These are phyloP conservation scores for Globisporangium emineosum DNA, from an alignment of 352 stramenopile genomes.

Conservation along the genomic window DNA sequence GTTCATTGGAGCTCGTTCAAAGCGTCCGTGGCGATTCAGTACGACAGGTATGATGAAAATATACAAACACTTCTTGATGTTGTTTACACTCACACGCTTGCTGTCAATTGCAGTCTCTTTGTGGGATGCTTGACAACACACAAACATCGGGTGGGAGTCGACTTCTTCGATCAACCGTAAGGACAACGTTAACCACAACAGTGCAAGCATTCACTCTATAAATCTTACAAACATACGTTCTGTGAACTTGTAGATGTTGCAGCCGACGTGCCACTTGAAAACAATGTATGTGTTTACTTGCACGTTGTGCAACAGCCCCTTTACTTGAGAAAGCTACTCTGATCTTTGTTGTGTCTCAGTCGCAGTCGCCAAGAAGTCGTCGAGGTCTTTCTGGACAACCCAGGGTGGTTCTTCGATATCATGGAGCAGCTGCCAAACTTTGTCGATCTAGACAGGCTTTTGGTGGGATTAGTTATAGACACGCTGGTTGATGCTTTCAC, in stretches of 20 bases:
- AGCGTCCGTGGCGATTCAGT: conserved; percentile 47
- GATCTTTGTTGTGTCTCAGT: conserved; percentile 23
- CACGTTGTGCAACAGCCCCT: neutral
- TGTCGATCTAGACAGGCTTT: conserved; percentile 64
- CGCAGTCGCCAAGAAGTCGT: conserved; percentile 71
- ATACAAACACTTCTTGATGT: neutral
- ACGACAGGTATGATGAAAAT: conserved; percentile 36
- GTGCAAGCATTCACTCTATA: neutral
- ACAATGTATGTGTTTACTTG: conserved; percentile 53
- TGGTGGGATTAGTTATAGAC: conserved; percentile 31
- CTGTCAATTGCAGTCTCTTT: conserved; percentile 49
- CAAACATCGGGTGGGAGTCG: conserved; percentile 75
- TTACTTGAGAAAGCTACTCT: neutral
- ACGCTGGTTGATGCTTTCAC: neutral
- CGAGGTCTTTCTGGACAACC: conserved; percentile 71
- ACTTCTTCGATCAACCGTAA: conserved; percentile 73
- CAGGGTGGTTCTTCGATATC: conserved; percentile 80
- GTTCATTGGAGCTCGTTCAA: conserved; percentile 67
- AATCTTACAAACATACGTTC: neutral
- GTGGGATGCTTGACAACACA: conserved; percentile 74
- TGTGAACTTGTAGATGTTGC: conserved; percentile 53
- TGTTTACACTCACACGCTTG: neutral
- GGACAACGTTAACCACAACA: neutral
- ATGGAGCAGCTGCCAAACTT: conserved; percentile 72
- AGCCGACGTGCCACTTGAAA: conserved; percentile 71